Percentiles rank a stretch among this genome's conserved stretches.
phyloP scores from a whole-genome alignment of 495 filamentous ascomycete genomes.

The Xylona heveae region DNA sequence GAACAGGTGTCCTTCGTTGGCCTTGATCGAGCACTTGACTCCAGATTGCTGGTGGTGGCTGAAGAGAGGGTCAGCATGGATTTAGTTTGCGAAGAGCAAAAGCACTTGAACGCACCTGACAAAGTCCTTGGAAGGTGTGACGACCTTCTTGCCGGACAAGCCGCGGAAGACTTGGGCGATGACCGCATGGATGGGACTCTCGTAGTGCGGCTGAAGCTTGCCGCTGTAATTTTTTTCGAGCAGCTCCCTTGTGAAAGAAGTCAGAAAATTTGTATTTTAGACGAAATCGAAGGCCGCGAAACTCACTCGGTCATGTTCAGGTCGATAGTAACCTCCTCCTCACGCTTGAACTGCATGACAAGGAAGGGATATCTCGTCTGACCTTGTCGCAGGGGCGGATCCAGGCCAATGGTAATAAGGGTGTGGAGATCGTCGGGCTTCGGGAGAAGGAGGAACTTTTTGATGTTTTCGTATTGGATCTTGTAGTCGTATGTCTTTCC shows the following conservation, averaged over 20 bases:
- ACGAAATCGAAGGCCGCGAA: conserved; percentile 1
- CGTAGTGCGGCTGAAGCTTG: conserved; percentile 72
- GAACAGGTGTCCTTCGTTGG: conserved; percentile 91
- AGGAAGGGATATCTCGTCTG: conserved; percentile 97
- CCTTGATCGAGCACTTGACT: conserved; percentile 98
- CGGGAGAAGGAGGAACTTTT: conserved; percentile 95
- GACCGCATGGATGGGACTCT: conserved; percentile 75
- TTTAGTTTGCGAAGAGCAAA: neutral
- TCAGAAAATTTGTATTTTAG: conserved; percentile 1
- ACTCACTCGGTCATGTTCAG: conserved; percentile 89
- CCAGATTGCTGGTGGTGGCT: conserved; percentile 85
- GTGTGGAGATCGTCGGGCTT: conserved; percentile 93
- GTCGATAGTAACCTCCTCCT: conserved; percentile 92
- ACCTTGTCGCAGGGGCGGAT: conserved; percentile 89
- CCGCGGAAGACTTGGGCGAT: conserved; percentile 89
- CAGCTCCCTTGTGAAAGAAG: conserved; percentile 22
- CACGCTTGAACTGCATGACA: conserved; percentile 97
- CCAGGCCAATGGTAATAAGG: conserved; percentile 85
- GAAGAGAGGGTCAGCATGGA: conserved; percentile 6
- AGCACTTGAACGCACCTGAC: conserved; percentile 25
- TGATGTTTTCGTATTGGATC: conserved; percentile 90
- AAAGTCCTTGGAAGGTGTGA: conserved; percentile 85
- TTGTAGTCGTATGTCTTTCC: conserved; percentile 99
- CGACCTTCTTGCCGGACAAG: conserved; percentile 81
- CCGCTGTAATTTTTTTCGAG: conserved; percentile 73